Conservation (phyloP, 495 filamentous ascomycete genomes). For the Collariella sp. region DNA sequence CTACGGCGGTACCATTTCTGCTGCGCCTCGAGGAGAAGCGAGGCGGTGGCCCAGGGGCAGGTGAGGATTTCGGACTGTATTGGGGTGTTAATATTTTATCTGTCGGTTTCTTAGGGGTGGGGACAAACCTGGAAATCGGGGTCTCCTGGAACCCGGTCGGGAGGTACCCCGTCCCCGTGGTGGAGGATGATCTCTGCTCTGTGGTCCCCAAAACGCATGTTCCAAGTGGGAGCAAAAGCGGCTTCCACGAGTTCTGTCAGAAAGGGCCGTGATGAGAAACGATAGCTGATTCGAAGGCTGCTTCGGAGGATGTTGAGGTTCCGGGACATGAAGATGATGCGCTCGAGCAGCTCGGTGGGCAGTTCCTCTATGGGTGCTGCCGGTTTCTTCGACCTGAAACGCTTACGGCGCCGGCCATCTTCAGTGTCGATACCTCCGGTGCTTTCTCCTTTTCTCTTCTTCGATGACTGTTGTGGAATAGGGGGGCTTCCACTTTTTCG, state of each 20-base stretch:
- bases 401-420: not conserved
- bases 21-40: constrained; percentile 26
- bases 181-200: not conserved
- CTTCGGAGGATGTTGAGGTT: constrained; percentile 32
- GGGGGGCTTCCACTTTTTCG: constrained; percentile 15
- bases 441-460: not conserved
- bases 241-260: constrained; percentile 21
- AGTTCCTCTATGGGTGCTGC: constrained; percentile 30
- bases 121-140: constrained; percentile 29
- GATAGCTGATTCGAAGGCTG: constrained; percentile 27
- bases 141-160: constrained; percentile 18
- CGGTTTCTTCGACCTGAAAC: constrained; percentile 11
- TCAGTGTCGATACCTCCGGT: not conserved
- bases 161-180: constrained; percentile 1
- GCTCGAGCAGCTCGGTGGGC: constrained; percentile 37
- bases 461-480: not conserved
- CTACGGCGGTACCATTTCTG: constrained; percentile 21
- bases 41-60: constrained; percentile 23
- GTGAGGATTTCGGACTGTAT: constrained; percentile 28
- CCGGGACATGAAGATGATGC: constrained; percentile 31
- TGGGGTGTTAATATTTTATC: not conserved
- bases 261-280: constrained; percentile 26
- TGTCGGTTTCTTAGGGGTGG: not conserved
- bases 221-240: constrained; percentile 36
- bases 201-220: constrained; percentile 21